These are phyloP conservation scores for Xylariales sp. DNA, from an alignment of 2,329 filamentous ascomycete genomes.

Conservation along the genomic window DNA sequence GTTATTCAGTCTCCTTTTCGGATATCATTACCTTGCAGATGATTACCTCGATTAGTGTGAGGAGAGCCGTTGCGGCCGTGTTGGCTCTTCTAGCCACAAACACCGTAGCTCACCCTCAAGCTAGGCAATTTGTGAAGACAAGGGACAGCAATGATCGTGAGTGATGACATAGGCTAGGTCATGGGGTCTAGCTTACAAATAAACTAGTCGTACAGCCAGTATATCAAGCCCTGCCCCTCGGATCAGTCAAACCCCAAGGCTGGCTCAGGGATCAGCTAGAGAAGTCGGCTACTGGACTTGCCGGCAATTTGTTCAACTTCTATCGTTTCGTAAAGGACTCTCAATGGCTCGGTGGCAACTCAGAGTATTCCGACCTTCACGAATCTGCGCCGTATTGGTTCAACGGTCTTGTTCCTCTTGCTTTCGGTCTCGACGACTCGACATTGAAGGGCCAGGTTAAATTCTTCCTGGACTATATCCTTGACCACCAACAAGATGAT, in stretches of 20 bases:
- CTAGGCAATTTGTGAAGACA: conserved; percentile 1
- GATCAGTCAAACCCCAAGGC: conserved; percentile 47
- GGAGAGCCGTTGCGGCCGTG: conserved; percentile 22
- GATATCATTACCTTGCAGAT: conserved; percentile 23
- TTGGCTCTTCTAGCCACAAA: conserved; percentile 30
- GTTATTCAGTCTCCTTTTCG: neutral
- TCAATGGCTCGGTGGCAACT: conserved; percentile 62
- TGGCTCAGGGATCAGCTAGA: conserved; percentile 48
- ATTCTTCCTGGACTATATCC: conserved; percentile 57
- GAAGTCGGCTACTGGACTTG: conserved; percentile 45
- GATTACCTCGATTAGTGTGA: conserved; percentile 15
- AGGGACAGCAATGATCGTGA: conserved; percentile 30
- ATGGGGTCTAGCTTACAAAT: conserved; percentile 25
- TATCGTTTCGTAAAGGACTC: conserved; percentile 65
- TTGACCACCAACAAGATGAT: conserved; percentile 62
- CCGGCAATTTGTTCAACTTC: conserved; percentile 59
- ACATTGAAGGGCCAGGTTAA: conserved; percentile 63
- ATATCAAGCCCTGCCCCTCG: conserved; percentile 45
- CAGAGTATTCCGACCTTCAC: conserved; percentile 64
- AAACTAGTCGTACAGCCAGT: conserved; percentile 47
- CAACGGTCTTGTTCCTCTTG: conserved; percentile 67
- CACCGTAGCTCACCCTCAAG: conserved; percentile 27
- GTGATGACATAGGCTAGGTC: neutral
- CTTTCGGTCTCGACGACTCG: conserved; percentile 61
- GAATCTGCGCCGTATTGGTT: conserved; percentile 70